Evolutionary conservation across 2,329 filamentous ascomycete genomes (phyloP), one percentile per base, ranked within the genome.

Genomic region (Chrysosporium queenslandicum): DNA sequence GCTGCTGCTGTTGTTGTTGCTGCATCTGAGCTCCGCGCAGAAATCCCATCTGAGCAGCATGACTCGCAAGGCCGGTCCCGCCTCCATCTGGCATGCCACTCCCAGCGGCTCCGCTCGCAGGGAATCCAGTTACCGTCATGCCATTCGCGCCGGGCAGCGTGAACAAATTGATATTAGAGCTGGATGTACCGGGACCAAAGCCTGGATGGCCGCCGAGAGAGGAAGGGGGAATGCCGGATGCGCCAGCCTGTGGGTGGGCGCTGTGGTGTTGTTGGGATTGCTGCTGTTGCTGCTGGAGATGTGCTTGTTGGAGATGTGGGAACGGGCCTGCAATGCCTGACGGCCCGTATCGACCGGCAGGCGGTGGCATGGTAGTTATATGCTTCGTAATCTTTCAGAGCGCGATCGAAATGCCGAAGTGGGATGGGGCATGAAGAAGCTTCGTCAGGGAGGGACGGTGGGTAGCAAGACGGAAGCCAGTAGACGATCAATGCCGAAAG

Each of bases 21-120:
- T 83, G 79, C 65, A 83, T 79, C 63, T 68, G 76, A 67, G 74
- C 85, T 67, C 83, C 85, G 64, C 91, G 83, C 54, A 85, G 80
- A 66, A 96, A 96, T 5, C 87, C 84, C 78, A 92, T 86, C 63
- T 91, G 82, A 55, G 87, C 88, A 57, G 87, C 88, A 68, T 94
- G 87, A 67, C 87, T 91, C 29, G 83, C 87, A 48, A 95, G 79
- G 1, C 88, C 87, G 18, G 86, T 85, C 53, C 74, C 73, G 21
- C 75, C 76, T 51, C 74, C 71, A 43, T 71, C 71, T 32, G 70
- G 65, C 30, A 73, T 56, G 29, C 60, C 61, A 21, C 62, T 66
- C 57, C 82, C 82, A 8, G 78, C 78, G 43, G 72, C 60, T 53
- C 70, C 76, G 59, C 75, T 79, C 57, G 71, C 78, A 52, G 71